These are phyloP conservation scores for Mucor irregularis DNA, from an alignment of 371 early-diverging fungal species.

Conservation along the genomic window DNA sequence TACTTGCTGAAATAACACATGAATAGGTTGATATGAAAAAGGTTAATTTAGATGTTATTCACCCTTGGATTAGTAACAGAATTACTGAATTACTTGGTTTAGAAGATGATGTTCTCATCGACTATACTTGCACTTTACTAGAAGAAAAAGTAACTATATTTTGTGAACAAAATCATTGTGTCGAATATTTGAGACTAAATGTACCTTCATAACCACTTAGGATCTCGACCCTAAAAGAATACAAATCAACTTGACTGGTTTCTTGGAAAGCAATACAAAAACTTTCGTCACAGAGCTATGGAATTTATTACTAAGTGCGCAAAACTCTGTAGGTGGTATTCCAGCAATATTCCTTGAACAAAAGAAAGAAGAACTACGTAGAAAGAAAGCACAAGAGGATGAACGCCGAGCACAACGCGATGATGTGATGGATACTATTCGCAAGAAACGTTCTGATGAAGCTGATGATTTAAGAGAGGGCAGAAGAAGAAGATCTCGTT, in stretches of 20 bases:
- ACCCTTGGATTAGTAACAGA: slow-evolving; percentile 83
- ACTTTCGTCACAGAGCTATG: slow-evolving; percentile 87
- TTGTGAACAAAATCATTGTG: too few relatives aligned
- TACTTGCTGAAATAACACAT: neutral
- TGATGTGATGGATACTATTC: slow-evolving; percentile 47
- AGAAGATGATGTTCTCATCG: slow-evolving; percentile 93
- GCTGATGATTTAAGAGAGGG: slow-evolving; percentile 16
- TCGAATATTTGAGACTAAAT: neutral
- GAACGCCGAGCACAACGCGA: slow-evolving; percentile 30
- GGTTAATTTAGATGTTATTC: slow-evolving; percentile 84
- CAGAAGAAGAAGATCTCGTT: slow-evolving; percentile 22
- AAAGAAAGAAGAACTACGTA: slow-evolving; percentile 78
- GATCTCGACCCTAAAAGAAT: slow-evolving; percentile 83
- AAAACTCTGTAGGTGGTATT: slow-evolving; percentile 80
- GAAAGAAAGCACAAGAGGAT: slow-evolving; percentile 40
- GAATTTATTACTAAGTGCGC: slow-evolving; percentile 89
- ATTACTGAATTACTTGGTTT: slow-evolving; percentile 82
- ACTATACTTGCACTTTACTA: slow-evolving; percentile 80
- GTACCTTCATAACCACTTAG: too few relatives aligned
- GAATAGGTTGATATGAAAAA: slow-evolving; percentile 84
- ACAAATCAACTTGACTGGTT: slow-evolving; percentile 96
- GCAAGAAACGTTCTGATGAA: slow-evolving; percentile 30
- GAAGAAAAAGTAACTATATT: slow-evolving; percentile 77
- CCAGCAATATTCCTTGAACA: slow-evolving; percentile 83
- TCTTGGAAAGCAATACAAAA: slow-evolving; percentile 83